Conservation (phyloP, 2,329 filamentous ascomycete species). For the Aspergillus sp. region DNA sequence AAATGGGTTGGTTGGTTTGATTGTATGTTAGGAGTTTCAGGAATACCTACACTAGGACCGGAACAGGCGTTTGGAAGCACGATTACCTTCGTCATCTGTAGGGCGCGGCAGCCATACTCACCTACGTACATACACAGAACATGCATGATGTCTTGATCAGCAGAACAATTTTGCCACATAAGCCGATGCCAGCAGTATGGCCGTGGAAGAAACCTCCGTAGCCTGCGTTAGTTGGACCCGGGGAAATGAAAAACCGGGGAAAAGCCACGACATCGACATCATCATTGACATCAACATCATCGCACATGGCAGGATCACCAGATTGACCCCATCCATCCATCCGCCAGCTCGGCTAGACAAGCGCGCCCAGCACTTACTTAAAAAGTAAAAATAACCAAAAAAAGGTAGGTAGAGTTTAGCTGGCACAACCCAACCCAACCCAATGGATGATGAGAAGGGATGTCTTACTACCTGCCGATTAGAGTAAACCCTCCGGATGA, state of each 20-base stretch:
- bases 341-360: background rate
- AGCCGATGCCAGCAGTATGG: background rate
- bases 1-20: background rate
- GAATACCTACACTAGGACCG: background rate
- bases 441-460: no score
- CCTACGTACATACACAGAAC: background rate
- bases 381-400: no score
- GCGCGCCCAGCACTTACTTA: no score
- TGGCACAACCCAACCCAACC: no score
- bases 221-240: background rate
- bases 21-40: background rate
- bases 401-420: no score
- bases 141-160: background rate
- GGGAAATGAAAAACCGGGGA: background rate
- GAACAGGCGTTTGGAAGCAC: background rate
- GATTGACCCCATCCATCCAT: background rate
- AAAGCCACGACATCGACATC: no score
- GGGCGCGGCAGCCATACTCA: background rate
- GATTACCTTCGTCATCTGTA: conserved; percentile 6
- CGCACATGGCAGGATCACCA: background rate
- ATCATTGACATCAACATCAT: background rate
- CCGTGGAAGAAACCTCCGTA: background rate
- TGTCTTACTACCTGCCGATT: no score
- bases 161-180: background rate
- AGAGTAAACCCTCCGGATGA: no score